Evolutionary conservation across 2,329 filamentous ascomycete species (phyloP).

Genomic region (Epicoccum nigrum): DNA sequence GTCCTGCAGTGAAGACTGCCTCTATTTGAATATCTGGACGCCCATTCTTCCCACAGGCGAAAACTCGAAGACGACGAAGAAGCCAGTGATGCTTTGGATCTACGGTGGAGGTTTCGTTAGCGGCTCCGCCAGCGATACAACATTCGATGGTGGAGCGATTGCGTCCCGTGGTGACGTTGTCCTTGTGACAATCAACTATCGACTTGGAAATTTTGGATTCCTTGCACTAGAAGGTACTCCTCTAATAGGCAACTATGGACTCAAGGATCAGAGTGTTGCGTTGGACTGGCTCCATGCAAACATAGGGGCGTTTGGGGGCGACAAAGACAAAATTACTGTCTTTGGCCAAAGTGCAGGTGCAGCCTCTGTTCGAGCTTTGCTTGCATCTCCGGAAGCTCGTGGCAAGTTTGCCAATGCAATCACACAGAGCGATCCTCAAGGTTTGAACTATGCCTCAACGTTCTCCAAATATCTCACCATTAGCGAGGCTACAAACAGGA

Average conservation of each 20-base stretch:
- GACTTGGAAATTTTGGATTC: constrained; percentile 45
- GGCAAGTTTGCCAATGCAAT: constrained; percentile 59
- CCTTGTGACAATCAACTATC: constrained; percentile 53
- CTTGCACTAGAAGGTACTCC: constrained; percentile 49
- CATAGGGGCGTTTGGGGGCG: constrained; percentile 46
- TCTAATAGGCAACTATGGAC: constrained; percentile 57
- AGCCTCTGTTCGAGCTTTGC: constrained; percentile 53
- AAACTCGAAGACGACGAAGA: constrained; percentile 30
- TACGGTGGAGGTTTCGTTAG: constrained; percentile 53
- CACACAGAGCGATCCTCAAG: constrained; percentile 34
- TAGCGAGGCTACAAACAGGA: constrained; percentile 27
- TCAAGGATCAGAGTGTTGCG: constrained; percentile 58
- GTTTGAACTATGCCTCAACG: constrained; percentile 26
- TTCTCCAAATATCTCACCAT: constrained; percentile 37
- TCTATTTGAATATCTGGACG: constrained; percentile 50
- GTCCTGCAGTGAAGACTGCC: constrained; percentile 52
- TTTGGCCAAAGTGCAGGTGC: constrained; percentile 49
- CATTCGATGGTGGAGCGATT: constrained; percentile 55
- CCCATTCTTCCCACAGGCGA: constrained; percentile 48
- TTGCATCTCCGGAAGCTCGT: constrained; percentile 56
- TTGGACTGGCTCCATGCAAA: constrained; percentile 57
- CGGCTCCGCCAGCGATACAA: constrained; percentile 53
- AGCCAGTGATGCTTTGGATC: constrained; percentile 57
- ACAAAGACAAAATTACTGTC: constrained; percentile 44
- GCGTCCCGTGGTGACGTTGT: constrained; percentile 56